These are phyloP conservation scores for Seiridium unicorne DNA, from an alignment of 2,329 filamentous ascomycete species.

Conservation along the genomic window DNA sequence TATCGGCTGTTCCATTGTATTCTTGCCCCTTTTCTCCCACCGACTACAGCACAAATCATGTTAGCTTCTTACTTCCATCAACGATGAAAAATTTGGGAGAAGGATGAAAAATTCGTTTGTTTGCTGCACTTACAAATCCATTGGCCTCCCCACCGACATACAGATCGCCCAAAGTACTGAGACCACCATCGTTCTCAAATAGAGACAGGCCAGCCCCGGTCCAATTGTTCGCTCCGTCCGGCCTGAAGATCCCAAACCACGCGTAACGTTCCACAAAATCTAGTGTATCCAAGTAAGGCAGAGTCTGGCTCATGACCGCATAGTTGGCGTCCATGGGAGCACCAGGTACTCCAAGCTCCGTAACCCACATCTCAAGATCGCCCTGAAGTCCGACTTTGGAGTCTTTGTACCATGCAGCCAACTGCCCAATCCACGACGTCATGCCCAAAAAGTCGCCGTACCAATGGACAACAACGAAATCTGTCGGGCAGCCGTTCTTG, in stretches of 20 bases:
- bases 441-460: conserved; percentile 37
- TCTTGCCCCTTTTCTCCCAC: conserved; percentile 18
- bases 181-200: conserved; percentile 32
- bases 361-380: conserved; percentile 37
- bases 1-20: conserved; percentile 3
- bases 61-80: too few species aligned
- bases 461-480: conserved; percentile 41
- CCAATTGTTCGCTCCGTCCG: conserved; percentile 37
- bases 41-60: conserved; percentile 2
- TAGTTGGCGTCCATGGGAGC: conserved; percentile 28
- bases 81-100: too few species aligned
- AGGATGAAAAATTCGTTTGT: too few species aligned
- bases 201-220: conserved; percentile 36
- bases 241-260: conserved; percentile 39
- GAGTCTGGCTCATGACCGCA: conserved; percentile 38
- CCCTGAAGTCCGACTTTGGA: conserved; percentile 32
- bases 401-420: neutral
- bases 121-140: conserved; percentile 25
- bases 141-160: conserved; percentile 36
- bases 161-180: conserved; percentile 35
- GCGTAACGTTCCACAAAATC: conserved; percentile 36
- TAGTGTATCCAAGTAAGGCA: conserved; percentile 31
- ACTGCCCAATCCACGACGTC: conserved; percentile 30
- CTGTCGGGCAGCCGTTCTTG: conserved; percentile 34
- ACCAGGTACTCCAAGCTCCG: conserved; percentile 37